Conservation (phyloP, 805 yeast genomes). For the Starmerella stigmatis region DNA sequence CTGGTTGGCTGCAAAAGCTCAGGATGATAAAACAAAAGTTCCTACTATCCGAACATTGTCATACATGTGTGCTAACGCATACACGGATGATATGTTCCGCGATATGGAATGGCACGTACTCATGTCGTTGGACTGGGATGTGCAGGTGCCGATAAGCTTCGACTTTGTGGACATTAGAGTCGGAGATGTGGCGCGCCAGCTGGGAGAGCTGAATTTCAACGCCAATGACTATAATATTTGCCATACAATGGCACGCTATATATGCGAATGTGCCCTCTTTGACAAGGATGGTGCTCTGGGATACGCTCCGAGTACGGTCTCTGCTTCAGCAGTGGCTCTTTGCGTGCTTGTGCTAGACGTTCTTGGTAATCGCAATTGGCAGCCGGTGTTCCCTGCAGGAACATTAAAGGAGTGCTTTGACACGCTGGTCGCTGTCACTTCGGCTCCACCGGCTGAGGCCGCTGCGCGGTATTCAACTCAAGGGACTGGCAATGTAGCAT, state of each 20-base stretch:
- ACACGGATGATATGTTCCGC: slow-evolving; percentile 48
- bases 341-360: slow-evolving; percentile 26
- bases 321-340: slow-evolving; percentile 31
- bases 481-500: slow-evolving; percentile 7
- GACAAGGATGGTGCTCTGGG: slow-evolving; percentile 26
- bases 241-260: slow-evolving; percentile 26
- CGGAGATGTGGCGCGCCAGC: slow-evolving; percentile 13
- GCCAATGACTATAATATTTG: slow-evolving; percentile 12
- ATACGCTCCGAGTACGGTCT: slow-evolving; percentile 28
- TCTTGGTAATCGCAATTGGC: slow-evolving; percentile 17
- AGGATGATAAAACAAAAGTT: slow-evolving; percentile 61
- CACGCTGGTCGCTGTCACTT: slow-evolving; percentile 22
- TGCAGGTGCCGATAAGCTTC: slow-evolving; percentile 51
- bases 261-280: slow-evolving; percentile 32
- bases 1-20: slow-evolving; percentile 85
- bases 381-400: slow-evolving; percentile 15
- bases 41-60: slow-evolving; percentile 66
- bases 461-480: slow-evolving; percentile 15
- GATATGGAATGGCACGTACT: slow-evolving; percentile 74
- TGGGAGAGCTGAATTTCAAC: slow-evolving; percentile 16
- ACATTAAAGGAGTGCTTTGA: slow-evolving; percentile 23
- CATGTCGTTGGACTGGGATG: slow-evolving; percentile 60
- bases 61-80: slow-evolving; percentile 56
- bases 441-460: slow-evolving; percentile 21
- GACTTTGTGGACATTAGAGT: slow-evolving; percentile 33